Percentiles rank a stretch among this genome's conserved stretches.
phyloP scores from a whole-genome alignment of 1,139 yeast genomes.

The Sugiyamaella novakii region DNA sequence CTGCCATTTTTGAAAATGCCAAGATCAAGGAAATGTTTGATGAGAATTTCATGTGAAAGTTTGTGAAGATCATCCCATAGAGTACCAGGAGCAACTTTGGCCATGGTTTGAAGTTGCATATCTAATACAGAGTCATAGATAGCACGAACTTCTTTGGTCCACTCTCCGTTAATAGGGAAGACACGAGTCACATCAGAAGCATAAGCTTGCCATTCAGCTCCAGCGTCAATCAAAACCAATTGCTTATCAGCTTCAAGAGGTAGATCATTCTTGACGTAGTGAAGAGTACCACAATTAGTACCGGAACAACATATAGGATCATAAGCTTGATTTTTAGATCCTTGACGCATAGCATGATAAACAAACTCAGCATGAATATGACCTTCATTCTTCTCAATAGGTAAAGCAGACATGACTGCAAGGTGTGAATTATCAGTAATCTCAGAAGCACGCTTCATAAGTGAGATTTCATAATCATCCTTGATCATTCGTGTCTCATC shows the following conservation, averaged over 20 bases:
- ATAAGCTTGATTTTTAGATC: slow-evolving; percentile 83
- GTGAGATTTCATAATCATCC: slow-evolving; percentile 74
- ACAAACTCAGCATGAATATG: slow-evolving; percentile 95
- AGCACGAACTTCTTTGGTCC: slow-evolving; percentile 83
- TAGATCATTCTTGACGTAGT: slow-evolving; percentile 84
- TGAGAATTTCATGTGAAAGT: slow-evolving; percentile 73
- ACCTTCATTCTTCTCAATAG: slow-evolving; percentile 83
- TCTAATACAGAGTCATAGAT: slow-evolving; percentile 79
- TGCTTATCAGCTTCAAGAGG: slow-evolving; percentile 53
- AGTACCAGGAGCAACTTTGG: slow-evolving; percentile 74
- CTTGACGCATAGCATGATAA: slow-evolving; percentile 92
- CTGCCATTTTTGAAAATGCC: slow-evolving; percentile 76
- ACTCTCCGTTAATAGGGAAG: slow-evolving; percentile 88
- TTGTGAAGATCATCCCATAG: slow-evolving; percentile 85
- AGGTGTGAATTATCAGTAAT: slow-evolving; percentile 86
- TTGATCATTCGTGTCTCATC: slow-evolving; percentile 86
- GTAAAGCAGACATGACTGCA: slow-evolving; percentile 91
- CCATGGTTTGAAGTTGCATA: slow-evolving; percentile 78
- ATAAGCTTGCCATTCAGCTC: slow-evolving; percentile 94
- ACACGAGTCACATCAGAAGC: slow-evolving; percentile 94
- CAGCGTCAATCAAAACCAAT: slow-evolving; percentile 87
- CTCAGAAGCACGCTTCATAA: slow-evolving; percentile 76
- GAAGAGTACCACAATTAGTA: slow-evolving; percentile 86
- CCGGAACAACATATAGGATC: slow-evolving; percentile 98
- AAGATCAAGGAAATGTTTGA: slow-evolving; percentile 66